These are phyloP conservation scores for Coprinopsis sp. DNA, from an alignment of 768 basidiomycete species.

Conservation along the genomic window DNA sequence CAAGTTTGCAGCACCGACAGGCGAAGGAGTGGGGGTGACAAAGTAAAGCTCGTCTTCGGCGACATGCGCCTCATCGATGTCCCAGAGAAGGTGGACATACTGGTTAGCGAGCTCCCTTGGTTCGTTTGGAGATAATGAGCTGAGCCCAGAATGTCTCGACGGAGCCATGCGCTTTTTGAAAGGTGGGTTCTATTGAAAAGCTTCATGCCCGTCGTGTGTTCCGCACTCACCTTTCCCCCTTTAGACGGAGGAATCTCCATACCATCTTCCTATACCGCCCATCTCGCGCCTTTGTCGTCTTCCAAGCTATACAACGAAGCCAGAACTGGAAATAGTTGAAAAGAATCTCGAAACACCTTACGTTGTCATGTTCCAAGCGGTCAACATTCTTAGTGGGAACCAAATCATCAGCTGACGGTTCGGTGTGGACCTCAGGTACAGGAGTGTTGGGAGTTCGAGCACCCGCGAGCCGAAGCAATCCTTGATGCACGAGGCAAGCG, in stretches of 20 bases:
- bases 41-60: slow-evolving; percentile 81
- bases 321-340: slow-evolving; percentile 51
- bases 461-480: slow-evolving; percentile 78
- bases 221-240: not conserved
- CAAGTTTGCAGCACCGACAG: slow-evolving; percentile 82
- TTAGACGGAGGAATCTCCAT: slow-evolving; percentile 92
- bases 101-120: slow-evolving; percentile 95
- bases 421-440: slow-evolving; percentile 82
- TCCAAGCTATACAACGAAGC: slow-evolving; percentile 90
- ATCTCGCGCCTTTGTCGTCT: slow-evolving; percentile 90
- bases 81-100: slow-evolving; percentile 86
- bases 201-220: slow-evolving; percentile 1
- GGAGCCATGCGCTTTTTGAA: slow-evolving; percentile 93
- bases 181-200: slow-evolving; percentile 44
- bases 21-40: slow-evolving; percentile 76
- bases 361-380: slow-evolving; percentile 97
- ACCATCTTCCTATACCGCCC: slow-evolving; percentile 92
- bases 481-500: slow-evolving; percentile 68
- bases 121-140: slow-evolving; percentile 97
- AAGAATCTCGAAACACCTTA: slow-evolving; percentile 92
- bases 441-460: slow-evolving; percentile 97
- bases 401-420: slow-evolving; percentile 52
- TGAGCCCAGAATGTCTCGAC: slow-evolving; percentile 96
- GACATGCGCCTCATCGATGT: slow-evolving; percentile 87
- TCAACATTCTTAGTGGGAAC: slow-evolving; percentile 84